Evolutionary conservation across 768 basidiomycete genomes (phyloP).

Genomic region (Dentipellis sp.): DNA sequence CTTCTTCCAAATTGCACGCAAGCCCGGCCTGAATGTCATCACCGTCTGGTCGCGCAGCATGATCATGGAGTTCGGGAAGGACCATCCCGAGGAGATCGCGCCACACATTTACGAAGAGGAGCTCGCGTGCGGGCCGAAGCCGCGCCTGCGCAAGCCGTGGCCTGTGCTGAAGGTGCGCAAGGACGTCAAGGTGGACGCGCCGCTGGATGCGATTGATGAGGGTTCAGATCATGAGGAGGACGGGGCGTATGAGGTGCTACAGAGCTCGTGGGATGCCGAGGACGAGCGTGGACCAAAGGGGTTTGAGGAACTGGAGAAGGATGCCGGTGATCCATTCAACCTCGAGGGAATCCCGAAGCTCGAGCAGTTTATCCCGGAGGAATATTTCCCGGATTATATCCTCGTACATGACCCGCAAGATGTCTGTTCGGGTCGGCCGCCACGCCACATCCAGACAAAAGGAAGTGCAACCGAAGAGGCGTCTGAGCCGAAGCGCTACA

Average conservation of each 20-base stretch:
- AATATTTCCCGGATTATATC: slow-evolving; percentile 18
- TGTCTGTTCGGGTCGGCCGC: neutral
- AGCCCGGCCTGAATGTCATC: slow-evolving; percentile 18
- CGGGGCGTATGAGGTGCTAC: neutral
- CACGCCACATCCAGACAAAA: too few species aligned
- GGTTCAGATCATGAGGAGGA: slow-evolving; percentile 7
- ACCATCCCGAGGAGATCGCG: slow-evolving; percentile 10
- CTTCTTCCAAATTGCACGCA: slow-evolving; percentile 21
- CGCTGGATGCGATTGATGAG: slow-evolving; percentile 11
- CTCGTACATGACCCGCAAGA: slow-evolving; percentile 16
- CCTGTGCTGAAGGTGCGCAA: slow-evolving; percentile 15
- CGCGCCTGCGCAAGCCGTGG: slow-evolving; percentile 17
- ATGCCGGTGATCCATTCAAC: neutral
- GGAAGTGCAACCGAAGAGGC: neutral
- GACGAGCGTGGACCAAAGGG: neutral
- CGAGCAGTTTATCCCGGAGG: slow-evolving; percentile 18
- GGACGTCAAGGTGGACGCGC: neutral
- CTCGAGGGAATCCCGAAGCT: slow-evolving; percentile 16
- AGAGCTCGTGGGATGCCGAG: neutral
- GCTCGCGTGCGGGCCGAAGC: slow-evolving; percentile 1
- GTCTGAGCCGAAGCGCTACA: neutral
- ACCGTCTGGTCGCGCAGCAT: slow-evolving; percentile 27
- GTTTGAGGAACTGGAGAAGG: neutral
- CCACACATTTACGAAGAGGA: neutral
- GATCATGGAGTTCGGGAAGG: slow-evolving; percentile 23